Percentiles rank a stretch among this genome's conserved stretches.
phyloP scores from a whole-genome alignment of 1,139 yeast species.

The Yamadazyma spencermartinsiae region DNA sequence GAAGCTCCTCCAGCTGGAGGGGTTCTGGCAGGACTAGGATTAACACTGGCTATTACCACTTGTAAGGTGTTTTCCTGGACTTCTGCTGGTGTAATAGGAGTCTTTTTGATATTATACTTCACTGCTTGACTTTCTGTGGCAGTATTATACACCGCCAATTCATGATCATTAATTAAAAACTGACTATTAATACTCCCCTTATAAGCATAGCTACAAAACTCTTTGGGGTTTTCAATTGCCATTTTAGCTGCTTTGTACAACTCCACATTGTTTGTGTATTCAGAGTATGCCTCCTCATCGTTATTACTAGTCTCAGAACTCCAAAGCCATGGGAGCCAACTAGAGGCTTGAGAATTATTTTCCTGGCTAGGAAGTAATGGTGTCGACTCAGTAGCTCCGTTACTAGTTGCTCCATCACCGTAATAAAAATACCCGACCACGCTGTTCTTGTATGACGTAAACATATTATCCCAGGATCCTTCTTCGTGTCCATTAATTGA shows the following conservation, averaged over 20 bases:
- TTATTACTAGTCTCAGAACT: constrained; percentile 6
- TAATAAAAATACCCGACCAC: constrained; percentile 12
- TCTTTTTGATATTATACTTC: constrained; percentile 30
- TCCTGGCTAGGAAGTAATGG: constrained; percentile 3
- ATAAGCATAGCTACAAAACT: constrained; percentile 37
- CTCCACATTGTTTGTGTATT: constrained; percentile 24
- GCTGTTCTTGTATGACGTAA: constrained; percentile 8
- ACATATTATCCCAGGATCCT: constrained; percentile 10
- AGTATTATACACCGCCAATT: constrained; percentile 44
- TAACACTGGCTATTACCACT: constrained; percentile 5
- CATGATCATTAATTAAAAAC: constrained; percentile 23
- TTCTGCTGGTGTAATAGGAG: constrained; percentile 39
- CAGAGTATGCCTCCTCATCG: constrained; percentile 21
- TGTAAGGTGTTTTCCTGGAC: constrained; percentile 27
- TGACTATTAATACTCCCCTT: constrained; percentile 22
- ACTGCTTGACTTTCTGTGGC: constrained; percentile 43
- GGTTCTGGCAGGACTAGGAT: neutral
- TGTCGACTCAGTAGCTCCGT: constrained; percentile 2
- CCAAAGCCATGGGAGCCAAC: constrained; percentile 30
- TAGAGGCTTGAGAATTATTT: neutral
- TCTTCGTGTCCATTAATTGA: constrained; percentile 4
- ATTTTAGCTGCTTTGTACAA: constrained; percentile 34
- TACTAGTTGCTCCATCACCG: neutral
- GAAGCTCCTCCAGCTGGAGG: constrained; percentile 5
- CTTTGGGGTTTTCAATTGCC: constrained; percentile 37